phyloP scores from a whole-genome alignment of 2,329 filamentous ascomycete species.

The Microsporum audouinii region DNA sequence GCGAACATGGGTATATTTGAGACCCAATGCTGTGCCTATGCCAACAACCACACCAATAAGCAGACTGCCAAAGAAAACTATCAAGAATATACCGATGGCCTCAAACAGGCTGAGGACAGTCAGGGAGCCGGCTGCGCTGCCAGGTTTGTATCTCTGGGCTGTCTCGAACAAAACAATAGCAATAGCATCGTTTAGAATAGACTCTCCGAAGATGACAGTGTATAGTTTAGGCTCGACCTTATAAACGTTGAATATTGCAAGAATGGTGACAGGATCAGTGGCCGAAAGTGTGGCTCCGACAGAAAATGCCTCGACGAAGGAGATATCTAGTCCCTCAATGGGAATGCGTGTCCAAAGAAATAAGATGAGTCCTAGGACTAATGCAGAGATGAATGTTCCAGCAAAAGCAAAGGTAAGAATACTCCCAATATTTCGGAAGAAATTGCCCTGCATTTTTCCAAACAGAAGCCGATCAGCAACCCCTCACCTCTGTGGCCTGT shows the following conservation, averaged over 20 bases:
- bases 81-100: constrained; percentile 84
- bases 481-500: neutral
- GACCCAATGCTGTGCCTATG: constrained; percentile 69
- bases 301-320: constrained; percentile 90
- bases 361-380: constrained; percentile 82
- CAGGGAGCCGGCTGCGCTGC: constrained; percentile 55
- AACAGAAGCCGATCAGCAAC: neutral
- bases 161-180: constrained; percentile 98
- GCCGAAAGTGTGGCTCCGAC: constrained; percentile 93
- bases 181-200: constrained; percentile 94
- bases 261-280: constrained; percentile 92
- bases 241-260: constrained; percentile 98
- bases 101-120: constrained; percentile 77
- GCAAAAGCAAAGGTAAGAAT: constrained; percentile 97
- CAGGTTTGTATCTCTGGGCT: constrained; percentile 79
- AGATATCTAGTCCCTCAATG: constrained; percentile 72
- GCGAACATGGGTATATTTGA: constrained; percentile 91
- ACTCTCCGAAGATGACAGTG: constrained; percentile 97
- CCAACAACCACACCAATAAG: constrained; percentile 80
- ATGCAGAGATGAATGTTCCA: constrained; percentile 89
- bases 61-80: constrained; percentile 91
- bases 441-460: constrained; percentile 55
- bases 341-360: constrained; percentile 83
- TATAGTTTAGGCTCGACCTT: constrained; percentile 98
- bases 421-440: constrained; percentile 95